Percentiles rank a stretch among this genome's conserved stretches.
Conservation (phyloP, 441 rosid genomes). For the Biscutella laevigata region DNA sequence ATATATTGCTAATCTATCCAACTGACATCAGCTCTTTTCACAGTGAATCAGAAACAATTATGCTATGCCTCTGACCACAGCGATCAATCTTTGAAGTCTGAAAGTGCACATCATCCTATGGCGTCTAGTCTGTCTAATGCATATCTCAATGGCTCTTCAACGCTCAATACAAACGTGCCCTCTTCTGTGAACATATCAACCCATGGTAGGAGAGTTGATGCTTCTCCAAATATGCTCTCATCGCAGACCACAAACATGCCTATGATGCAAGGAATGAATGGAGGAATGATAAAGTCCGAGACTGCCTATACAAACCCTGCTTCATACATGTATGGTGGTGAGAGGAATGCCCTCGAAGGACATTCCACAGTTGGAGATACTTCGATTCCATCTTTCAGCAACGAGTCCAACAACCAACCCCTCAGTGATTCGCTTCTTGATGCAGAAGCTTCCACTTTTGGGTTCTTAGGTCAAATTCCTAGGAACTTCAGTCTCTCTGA, state of each 20-base stretch:
- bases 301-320: slow-evolving; percentile 56
- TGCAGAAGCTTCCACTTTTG: slow-evolving; percentile 62
- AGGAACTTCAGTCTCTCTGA: slow-evolving; percentile 87
- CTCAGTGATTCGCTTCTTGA: slow-evolving; percentile 62
- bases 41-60: slow-evolving; percentile 61
- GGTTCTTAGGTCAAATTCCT: slow-evolving; percentile 75
- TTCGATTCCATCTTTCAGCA: slow-evolving; percentile 62
- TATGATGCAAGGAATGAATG: slow-evolving; percentile 68
- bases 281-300: slow-evolving; percentile 76
- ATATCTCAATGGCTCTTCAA: slow-evolving; percentile 57
- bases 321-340: slow-evolving; percentile 64
- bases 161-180: slow-evolving; percentile 46
- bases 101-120: slow-evolving; percentile 46
- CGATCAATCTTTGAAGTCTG: slow-evolving; percentile 46
- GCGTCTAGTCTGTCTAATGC: slow-evolving; percentile 45
- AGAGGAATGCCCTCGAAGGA: slow-evolving; percentile 50
- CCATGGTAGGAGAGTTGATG: slow-evolving; percentile 51
- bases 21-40: slow-evolving; percentile 14
- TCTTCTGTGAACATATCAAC: slow-evolving; percentile 60
- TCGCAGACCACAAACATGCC: slow-evolving; percentile 59
- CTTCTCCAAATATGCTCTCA: slow-evolving; percentile 47
- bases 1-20: background rate
- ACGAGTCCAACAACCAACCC: slow-evolving; percentile 67
- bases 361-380: slow-evolving; percentile 61
- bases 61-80: slow-evolving; percentile 51